Conservation (phyloP, 2,329 filamentous ascomycete genomes). For the Sordariomycetes sp. region DNA sequence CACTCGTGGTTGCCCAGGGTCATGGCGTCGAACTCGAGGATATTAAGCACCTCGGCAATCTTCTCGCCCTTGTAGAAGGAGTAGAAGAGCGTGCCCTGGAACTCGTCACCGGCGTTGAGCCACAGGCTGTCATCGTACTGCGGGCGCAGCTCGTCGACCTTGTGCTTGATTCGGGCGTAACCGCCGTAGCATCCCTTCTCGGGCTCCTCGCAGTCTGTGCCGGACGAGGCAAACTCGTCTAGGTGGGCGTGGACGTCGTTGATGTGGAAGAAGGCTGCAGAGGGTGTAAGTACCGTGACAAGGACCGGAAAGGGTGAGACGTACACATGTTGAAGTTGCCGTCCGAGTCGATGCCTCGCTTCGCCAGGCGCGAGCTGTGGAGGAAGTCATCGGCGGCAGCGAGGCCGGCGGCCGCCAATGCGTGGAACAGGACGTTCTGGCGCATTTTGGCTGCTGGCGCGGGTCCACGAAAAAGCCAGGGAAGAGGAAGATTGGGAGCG, state of each 20-base stretch:
- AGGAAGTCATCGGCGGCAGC: constrained; percentile 33
- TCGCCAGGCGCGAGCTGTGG: constrained; percentile 34
- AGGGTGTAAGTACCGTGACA: neutral
- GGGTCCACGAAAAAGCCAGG: neutral
- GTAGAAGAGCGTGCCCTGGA: constrained; percentile 59
- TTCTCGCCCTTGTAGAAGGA: constrained; percentile 57
- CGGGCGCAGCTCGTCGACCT: constrained; percentile 44
- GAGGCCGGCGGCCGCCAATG: constrained; percentile 15
- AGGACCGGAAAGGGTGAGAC: constrained; percentile 6
- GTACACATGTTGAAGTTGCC: constrained; percentile 43
- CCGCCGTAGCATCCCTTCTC: constrained; percentile 51
- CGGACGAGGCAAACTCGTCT: constrained; percentile 50
- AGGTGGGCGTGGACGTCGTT: constrained; percentile 61
- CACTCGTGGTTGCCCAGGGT: constrained; percentile 59
- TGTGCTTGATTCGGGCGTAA: constrained; percentile 52
- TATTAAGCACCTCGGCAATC: constrained; percentile 55
- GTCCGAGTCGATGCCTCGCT: constrained; percentile 35
- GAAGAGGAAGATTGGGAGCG: neutral
- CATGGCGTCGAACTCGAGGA: constrained; percentile 57
- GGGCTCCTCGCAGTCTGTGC: constrained; percentile 48
- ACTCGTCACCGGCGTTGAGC: constrained; percentile 59
- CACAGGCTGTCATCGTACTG: constrained; percentile 50
- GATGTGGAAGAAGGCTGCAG: constrained; percentile 52
- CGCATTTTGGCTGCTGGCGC: neutral
- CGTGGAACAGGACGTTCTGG: constrained; percentile 1